Conservation (phyloP, 768 basidiomycete species). For the Naematelia encephala region DNA sequence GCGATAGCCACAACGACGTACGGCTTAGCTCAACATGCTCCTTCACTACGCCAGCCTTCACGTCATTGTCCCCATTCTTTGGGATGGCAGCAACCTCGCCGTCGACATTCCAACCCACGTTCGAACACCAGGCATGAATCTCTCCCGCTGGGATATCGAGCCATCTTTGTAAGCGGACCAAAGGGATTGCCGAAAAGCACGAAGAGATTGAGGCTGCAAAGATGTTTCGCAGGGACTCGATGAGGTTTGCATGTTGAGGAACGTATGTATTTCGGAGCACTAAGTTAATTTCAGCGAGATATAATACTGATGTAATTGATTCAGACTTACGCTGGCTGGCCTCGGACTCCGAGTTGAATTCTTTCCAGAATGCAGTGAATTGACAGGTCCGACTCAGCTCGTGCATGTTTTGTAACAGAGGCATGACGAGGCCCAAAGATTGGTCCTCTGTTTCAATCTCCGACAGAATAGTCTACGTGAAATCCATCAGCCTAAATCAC, state of each 20-base stretch:
- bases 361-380: conserved; percentile 46
- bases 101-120: conserved; percentile 47
- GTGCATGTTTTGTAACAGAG: conserved; percentile 39
- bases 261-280: conserved; percentile 43
- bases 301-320: no score
- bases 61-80: conserved; percentile 51
- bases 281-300: conserved; percentile 10
- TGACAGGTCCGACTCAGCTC: conserved; percentile 42
- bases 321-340: conserved; percentile 9
- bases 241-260: conserved; percentile 42
- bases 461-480: conserved; percentile 29
- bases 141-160: conserved; percentile 39
- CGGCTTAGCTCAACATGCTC: conserved; percentile 51
- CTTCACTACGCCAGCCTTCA: conserved; percentile 50
- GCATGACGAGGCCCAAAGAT: conserved; percentile 34
- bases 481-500: conserved; percentile 1
- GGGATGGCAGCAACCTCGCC: conserved; percentile 45
- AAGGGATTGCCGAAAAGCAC: conserved; percentile 44
- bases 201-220: conserved; percentile 48
- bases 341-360: conserved; percentile 38
- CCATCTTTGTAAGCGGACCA: conserved; percentile 44
- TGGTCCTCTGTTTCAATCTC: conserved; percentile 48
- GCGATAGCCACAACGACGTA: conserved; percentile 28
- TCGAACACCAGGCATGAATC: conserved; percentile 30
- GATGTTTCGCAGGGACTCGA: conserved; percentile 33